Evolutionary conservation across 1,284 basidiomycete species (phyloP).

Genomic region (Phellinidium pouzarii): DNA sequence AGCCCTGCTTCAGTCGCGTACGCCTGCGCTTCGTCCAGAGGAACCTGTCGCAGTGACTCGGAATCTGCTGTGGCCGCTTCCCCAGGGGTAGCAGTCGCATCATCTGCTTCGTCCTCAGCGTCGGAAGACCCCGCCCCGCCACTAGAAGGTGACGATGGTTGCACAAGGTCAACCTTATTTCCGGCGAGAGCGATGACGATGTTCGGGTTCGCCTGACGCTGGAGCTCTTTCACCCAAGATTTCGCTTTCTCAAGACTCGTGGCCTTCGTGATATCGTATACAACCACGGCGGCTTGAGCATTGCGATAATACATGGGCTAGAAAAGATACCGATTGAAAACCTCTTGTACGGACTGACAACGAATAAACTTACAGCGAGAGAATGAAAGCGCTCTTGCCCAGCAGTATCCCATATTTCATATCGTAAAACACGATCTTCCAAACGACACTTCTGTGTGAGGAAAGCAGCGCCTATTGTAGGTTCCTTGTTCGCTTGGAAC

Average conservation of each 20-base stretch:
- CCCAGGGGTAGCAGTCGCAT: constrained; percentile 80
- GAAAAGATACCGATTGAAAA: constrained; percentile 15
- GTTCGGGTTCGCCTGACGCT: constrained; percentile 97
- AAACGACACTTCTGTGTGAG: constrained; percentile 87
- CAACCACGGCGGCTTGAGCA: constrained; percentile 96
- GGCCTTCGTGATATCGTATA: constrained; percentile 94
- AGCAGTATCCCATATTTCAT: constrained; percentile 96
- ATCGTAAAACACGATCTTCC: constrained; percentile 87
- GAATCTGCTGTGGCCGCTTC: constrained; percentile 52
- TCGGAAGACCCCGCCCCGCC: constrained; percentile 44
- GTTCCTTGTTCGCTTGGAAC: constrained; percentile 95
- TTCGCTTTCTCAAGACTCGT: constrained; percentile 98
- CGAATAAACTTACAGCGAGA: constrained; percentile 57
- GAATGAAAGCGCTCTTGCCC: constrained; percentile 95
- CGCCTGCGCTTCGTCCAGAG: constrained; percentile 90
- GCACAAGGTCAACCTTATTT: constrained; percentile 93
- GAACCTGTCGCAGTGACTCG: constrained; percentile 80
- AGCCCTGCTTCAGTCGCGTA: constrained; percentile 92
- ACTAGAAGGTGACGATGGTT: constrained; percentile 48
- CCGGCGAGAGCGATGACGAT: constrained; percentile 97
- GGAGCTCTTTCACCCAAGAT: constrained; percentile 99
- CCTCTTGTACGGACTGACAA: constrained; percentile 8
- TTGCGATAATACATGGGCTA: constrained; percentile 99
- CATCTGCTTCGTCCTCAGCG: constrained; percentile 77
- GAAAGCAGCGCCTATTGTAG: constrained; percentile 96